phyloP scores from a whole-genome alignment of 1,139 yeast genomes.

The Kurtzmaniella quercitrusa region DNA sequence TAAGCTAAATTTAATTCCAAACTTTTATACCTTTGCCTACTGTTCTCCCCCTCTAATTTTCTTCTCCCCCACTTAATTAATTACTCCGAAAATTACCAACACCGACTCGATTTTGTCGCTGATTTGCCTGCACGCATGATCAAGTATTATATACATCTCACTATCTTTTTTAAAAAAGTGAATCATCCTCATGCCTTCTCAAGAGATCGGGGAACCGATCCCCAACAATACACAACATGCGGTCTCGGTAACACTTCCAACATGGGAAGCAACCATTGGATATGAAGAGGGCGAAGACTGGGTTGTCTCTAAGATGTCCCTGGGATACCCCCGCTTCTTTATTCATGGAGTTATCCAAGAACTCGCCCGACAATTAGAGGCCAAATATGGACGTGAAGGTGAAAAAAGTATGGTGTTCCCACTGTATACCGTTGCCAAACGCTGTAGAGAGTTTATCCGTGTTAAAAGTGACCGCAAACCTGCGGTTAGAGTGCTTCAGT shows the following conservation, averaged over 20 bases:
- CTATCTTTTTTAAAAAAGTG: not conserved
- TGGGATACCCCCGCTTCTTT: constrained; percentile 90
- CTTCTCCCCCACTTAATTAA: too few relatives aligned
- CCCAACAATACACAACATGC: constrained; percentile 91
- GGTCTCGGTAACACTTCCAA: constrained; percentile 88
- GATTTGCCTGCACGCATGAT: too few relatives aligned
- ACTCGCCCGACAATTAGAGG: constrained; percentile 46
- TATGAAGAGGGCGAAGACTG: constrained; percentile 87
- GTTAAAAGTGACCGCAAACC: constrained; percentile 23
- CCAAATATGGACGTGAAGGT: constrained; percentile 71
- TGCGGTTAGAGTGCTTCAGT: constrained; percentile 66
- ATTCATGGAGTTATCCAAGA: constrained; percentile 70
- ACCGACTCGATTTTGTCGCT: too few relatives aligned
- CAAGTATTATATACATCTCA: too few relatives aligned
- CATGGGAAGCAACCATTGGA: constrained; percentile 90
- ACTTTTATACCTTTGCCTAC: too few relatives aligned
- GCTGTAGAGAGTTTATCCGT: constrained; percentile 77
- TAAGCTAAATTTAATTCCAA: too few relatives aligned
- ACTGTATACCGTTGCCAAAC: constrained; percentile 69
- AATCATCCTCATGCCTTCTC: constrained; percentile 21
- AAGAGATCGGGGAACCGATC: constrained; percentile 73
- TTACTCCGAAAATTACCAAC: too few relatives aligned
- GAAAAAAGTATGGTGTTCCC: constrained; percentile 77
- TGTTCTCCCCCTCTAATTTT: too few relatives aligned
- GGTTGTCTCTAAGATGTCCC: constrained; percentile 74